Percentiles rank a stretch among this genome's conserved stretches.
Conservation (phyloP, 805 yeast species). For the Zygoascus biomembranicola region DNA sequence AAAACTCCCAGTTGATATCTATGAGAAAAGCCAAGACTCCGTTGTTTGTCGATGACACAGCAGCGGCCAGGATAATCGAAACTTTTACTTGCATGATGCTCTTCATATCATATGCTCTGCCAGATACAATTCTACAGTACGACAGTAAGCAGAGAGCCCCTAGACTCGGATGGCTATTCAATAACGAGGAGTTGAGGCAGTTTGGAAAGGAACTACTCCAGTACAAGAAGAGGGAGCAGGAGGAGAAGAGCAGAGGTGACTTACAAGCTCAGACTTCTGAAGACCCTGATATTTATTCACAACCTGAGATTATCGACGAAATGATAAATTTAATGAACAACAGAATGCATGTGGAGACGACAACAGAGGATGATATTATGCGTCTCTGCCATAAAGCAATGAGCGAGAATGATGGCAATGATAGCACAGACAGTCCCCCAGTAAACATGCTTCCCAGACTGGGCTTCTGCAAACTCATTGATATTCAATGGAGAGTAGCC, state of each 20-base stretch:
- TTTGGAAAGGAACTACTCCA: background rate
- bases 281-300: background rate
- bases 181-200: background rate
- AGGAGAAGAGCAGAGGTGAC: background rate
- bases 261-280: background rate
- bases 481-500: conserved; percentile 10
- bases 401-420: background rate
- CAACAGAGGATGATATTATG: background rate
- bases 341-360: background rate
- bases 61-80: conserved; percentile 7
- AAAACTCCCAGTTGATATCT: conserved; percentile 2
- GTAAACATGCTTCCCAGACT: conserved; percentile 3
- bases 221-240: background rate
- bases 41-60: conserved; percentile 3
- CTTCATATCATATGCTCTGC: conserved; percentile 4
- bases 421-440: background rate
- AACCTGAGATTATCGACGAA: background rate
- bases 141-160: background rate
- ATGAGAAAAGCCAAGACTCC: conserved; percentile 3
- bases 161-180: conserved; percentile 2
- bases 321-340: background rate
- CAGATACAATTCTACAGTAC: background rate
- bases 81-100: conserved; percentile 9
- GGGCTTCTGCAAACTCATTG: conserved; percentile 3
- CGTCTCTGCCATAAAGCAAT: background rate